Evolutionary conservation across 495 filamentous ascomycete genomes (phyloP).

Genomic region (Podospora anserina): DNA sequence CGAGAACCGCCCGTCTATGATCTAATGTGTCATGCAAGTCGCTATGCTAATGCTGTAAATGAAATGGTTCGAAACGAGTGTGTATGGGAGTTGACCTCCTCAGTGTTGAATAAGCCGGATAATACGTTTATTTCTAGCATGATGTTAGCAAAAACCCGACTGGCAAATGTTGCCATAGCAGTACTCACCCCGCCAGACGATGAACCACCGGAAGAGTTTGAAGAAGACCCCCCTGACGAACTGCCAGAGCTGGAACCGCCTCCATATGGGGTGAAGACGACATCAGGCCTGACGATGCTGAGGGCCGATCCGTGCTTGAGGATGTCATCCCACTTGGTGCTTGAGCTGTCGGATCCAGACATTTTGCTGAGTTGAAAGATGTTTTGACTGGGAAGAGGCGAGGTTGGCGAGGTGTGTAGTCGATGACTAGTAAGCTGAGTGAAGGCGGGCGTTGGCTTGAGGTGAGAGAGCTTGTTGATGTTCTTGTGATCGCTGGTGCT

Average conservation of each 20-base stretch:
- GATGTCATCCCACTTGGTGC: conserved; percentile 19
- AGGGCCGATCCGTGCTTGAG: conserved; percentile 21
- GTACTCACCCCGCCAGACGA: background rate
- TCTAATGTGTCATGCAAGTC: background rate
- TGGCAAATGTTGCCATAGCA: background rate
- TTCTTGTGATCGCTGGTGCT: background rate
- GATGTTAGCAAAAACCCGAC: background rate
- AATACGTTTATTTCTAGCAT: background rate
- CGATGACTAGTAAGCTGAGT: background rate
- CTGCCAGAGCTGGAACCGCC: conserved; percentile 13
- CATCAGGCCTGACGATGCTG: conserved; percentile 20
- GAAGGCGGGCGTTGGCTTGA: background rate
- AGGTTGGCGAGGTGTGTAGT: background rate
- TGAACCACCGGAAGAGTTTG: conserved; percentile 7
- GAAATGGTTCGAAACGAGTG: background rate
- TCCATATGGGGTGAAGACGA: conserved; percentile 15
- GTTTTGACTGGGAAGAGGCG: background rate
- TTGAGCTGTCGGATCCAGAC: conserved; percentile 12
- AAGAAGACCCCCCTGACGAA: background rate
- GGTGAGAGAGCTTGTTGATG: background rate
- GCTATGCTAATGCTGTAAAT: background rate
- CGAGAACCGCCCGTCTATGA: background rate
- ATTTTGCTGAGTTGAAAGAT: conserved; percentile 2
- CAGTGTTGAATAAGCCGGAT: background rate
- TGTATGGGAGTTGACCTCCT: background rate